Conservation (phyloP, 768 basidiomycete species). For the Asterophora parasitica region DNA sequence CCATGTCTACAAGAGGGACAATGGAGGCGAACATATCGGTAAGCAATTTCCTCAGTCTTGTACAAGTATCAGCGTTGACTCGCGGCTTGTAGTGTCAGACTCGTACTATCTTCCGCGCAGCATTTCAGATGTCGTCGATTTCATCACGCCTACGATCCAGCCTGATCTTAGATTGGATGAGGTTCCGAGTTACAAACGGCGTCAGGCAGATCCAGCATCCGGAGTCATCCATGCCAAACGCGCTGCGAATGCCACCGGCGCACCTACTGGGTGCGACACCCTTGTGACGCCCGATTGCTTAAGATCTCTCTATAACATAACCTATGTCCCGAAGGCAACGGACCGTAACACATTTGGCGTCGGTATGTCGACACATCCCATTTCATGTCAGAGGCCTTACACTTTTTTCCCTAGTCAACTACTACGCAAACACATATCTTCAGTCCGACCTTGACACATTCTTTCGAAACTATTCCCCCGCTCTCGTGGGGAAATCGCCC, state of each 20-base stretch:
- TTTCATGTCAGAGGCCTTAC: neutral
- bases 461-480: slow-evolving; percentile 33
- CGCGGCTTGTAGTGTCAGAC: slow-evolving; percentile 20
- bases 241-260: slow-evolving; percentile 4
- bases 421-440: slow-evolving; percentile 37
- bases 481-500: slow-evolving; percentile 36
- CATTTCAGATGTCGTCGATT: slow-evolving; percentile 26
- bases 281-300: slow-evolving; percentile 26
- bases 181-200: neutral
- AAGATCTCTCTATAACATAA: slow-evolving; percentile 30
- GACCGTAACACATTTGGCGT: slow-evolving; percentile 29
- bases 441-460: slow-evolving; percentile 40
- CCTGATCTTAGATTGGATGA: slow-evolving; percentile 20
- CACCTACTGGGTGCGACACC: slow-evolving; percentile 18
- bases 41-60: slow-evolving; percentile 1
- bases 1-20: slow-evolving; percentile 25
- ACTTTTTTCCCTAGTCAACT: slow-evolving; percentile 32
- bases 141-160: slow-evolving; percentile 32
- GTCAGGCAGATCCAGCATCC: neutral
- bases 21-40: slow-evolving; percentile 28
- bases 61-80: neutral
- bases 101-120: slow-evolving; percentile 28
- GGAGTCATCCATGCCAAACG: slow-evolving; percentile 4
- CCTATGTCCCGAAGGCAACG: slow-evolving; percentile 25
- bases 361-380: slow-evolving; percentile 6